These are phyloP conservation scores for Phaeotremella skinneri DNA, from an alignment of 768 basidiomycete genomes.

Conservation along the genomic window DNA sequence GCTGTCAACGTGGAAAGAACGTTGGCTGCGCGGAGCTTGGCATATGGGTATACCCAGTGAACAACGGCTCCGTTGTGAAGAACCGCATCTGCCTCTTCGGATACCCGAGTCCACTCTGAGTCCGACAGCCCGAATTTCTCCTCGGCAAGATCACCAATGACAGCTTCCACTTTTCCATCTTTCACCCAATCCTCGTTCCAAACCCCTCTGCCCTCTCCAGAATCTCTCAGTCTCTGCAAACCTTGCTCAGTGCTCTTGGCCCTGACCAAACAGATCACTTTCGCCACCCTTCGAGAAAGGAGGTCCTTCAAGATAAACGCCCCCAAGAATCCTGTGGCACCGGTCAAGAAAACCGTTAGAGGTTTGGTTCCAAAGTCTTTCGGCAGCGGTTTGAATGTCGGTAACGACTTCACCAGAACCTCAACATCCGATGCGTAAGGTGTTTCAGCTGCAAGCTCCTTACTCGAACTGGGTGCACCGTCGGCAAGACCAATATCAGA, in stretches of 20 bases:
- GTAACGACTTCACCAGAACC: slow-evolving; percentile 61
- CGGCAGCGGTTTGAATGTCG: slow-evolving; percentile 63
- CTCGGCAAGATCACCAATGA: slow-evolving; percentile 77
- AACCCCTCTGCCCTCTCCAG: slow-evolving; percentile 71
- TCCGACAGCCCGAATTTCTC: slow-evolving; percentile 70
- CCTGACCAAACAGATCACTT: slow-evolving; percentile 90
- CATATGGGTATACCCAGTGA: slow-evolving; percentile 98
- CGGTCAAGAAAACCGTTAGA: slow-evolving; percentile 87
- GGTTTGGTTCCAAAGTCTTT: slow-evolving; percentile 59
- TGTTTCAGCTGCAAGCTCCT: slow-evolving; percentile 49
- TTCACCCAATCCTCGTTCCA: slow-evolving; percentile 84
- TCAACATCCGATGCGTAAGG: slow-evolving; percentile 80
- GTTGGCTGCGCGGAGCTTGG: slow-evolving; percentile 84
- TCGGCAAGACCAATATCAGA: slow-evolving; percentile 73
- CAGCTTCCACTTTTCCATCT: slow-evolving; percentile 68
- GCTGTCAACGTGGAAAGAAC: slow-evolving; percentile 86
- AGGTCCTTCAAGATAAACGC: slow-evolving; percentile 85
- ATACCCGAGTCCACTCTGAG: slow-evolving; percentile 65
- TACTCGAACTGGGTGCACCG: slow-evolving; percentile 21
- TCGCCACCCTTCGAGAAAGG: slow-evolving; percentile 66
- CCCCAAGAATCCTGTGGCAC: slow-evolving; percentile 94
- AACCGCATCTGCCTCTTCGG: slow-evolving; percentile 72
- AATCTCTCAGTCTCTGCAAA: slow-evolving; percentile 66
- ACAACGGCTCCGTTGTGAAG: slow-evolving; percentile 98
- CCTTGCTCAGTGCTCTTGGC: slow-evolving; percentile 65